A percentile compares a stretch with the other conserved stretches of the same genome.
phyloP scores from a whole-genome alignment of 2,329 filamentous ascomycete genomes.

The Ophiostoma perfectum region DNA sequence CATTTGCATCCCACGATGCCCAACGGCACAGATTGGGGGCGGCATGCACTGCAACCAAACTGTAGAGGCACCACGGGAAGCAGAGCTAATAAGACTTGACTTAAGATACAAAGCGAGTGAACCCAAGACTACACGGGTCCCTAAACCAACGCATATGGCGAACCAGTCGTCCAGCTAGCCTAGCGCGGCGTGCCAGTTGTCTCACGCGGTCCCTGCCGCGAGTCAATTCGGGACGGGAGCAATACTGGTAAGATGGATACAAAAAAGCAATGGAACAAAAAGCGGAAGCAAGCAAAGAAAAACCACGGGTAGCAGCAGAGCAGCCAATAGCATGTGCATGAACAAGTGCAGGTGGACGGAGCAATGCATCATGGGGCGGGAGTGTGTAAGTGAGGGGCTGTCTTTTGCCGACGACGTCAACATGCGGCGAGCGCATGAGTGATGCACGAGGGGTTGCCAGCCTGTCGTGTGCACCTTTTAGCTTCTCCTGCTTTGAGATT shows the following conservation, averaged over 20 bases:
- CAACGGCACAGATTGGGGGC: neutral
- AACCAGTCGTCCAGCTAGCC: neutral
- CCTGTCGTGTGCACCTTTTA: neutral
- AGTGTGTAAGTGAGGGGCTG: slow-evolving; percentile 2
- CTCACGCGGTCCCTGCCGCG: slow-evolving; percentile 1
- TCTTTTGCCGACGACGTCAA: neutral
- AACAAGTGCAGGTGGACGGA: neutral
- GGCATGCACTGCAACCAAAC: neutral
- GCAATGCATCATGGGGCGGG: neutral
- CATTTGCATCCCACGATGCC: neutral
- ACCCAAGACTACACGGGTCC: too few relatives aligned
- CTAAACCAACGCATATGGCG: neutral
- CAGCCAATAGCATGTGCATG: neutral
- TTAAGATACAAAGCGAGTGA: too few relatives aligned
- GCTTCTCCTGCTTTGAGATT: neutral
- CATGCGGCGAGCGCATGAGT: neutral
- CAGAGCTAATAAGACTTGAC: too few relatives aligned
- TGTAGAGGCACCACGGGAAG: too few relatives aligned
- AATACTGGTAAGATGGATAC: neutral
- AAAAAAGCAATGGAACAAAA: neutral
- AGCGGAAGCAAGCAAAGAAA: neutral
- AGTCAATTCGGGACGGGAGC: neutral
- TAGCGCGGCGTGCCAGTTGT: neutral
- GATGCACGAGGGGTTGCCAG: neutral
- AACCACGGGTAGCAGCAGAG: neutral